Percentiles rank a stretch among this genome's conserved stretches.
phyloP scores from a whole-genome alignment of 2,329 filamentous ascomycete species.

The Fusarium sp. region DNA sequence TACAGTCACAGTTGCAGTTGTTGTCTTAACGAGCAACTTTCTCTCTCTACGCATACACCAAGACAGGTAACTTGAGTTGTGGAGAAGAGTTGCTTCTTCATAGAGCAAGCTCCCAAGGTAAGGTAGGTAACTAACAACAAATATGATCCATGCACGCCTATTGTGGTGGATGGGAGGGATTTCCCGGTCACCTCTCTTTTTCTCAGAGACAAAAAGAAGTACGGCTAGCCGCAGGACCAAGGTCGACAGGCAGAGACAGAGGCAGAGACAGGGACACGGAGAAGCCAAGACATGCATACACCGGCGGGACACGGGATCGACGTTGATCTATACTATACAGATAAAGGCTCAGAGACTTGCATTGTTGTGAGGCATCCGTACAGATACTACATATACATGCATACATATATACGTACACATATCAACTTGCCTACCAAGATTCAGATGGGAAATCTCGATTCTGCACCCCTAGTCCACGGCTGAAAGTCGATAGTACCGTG shows the following conservation, averaged over 20 bases:
- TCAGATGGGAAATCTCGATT: slow-evolving; percentile 42
- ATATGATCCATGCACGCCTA: not conserved
- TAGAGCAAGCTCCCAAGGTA: not conserved
- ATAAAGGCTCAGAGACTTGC: slow-evolving; percentile 21
- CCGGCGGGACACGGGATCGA: slow-evolving; percentile 32
- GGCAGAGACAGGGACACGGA: not conserved
- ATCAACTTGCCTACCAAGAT: slow-evolving; percentile 19
- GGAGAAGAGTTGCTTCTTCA: not conserved
- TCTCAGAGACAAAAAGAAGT: not conserved
- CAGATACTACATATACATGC: not conserved
- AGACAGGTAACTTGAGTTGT: not conserved
- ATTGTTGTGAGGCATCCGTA: slow-evolving; percentile 12
- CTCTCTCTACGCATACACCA: not conserved
- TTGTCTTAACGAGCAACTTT: not conserved
- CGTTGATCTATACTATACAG: slow-evolving; percentile 32
- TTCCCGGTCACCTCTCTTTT: not conserved
- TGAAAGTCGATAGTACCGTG: not conserved
- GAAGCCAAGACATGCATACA: slow-evolving; percentile 18
- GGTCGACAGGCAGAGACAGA: not conserved
- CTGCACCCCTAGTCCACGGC: not conserved
- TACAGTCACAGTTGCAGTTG: not conserved
- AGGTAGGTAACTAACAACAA: not conserved
- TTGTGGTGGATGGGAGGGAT: not conserved
- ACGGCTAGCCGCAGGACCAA: not conserved
- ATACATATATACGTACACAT: not conserved